Conservation (phyloP, 805 yeast species). For the Suhomyces xylopsoci region DNA sequence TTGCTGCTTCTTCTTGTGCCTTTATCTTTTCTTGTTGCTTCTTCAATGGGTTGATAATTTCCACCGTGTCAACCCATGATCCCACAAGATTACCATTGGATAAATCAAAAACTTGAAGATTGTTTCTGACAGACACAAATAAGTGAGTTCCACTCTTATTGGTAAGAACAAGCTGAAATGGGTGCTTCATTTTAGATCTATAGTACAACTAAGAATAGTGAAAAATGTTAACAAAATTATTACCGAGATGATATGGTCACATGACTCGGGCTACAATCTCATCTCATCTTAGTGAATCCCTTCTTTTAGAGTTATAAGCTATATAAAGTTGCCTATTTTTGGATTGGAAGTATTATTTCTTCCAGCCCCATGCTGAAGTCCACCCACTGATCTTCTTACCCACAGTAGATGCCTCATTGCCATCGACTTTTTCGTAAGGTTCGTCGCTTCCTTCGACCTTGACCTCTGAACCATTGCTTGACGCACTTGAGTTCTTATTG, state of each 20-base stretch:
- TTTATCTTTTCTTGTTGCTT: conserved; percentile 32
- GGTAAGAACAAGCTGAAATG: conserved; percentile 58
- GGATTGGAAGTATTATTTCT: conserved; percentile 6
- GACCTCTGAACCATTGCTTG: background rate
- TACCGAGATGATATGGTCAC: conserved; percentile 1
- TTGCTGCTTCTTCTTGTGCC: conserved; percentile 3
- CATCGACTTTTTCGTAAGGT: conserved; percentile 4
- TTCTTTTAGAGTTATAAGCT: background rate
- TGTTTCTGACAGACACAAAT: conserved; percentile 57
- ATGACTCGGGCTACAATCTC: conserved; percentile 1
- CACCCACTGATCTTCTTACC: conserved; percentile 7
- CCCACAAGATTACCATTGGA: conserved; percentile 45
- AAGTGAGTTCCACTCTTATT: conserved; percentile 45
- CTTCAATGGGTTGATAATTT: conserved; percentile 43
- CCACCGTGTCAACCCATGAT: conserved; percentile 61
- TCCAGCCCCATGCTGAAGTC: conserved; percentile 15
- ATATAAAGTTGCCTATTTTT: background rate
- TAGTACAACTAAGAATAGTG: background rate
- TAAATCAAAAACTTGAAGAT: conserved; percentile 50
- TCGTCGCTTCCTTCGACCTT: conserved; percentile 1
- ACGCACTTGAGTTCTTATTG: background rate
- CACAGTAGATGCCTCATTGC: background rate
- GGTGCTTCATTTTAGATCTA: conserved; percentile 55
- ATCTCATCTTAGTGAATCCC: background rate
- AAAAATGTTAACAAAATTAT: background rate